Evolutionary conservation across 495 filamentous ascomycete species (phyloP).

Genomic region (Saxophila tyrrhenica): DNA sequence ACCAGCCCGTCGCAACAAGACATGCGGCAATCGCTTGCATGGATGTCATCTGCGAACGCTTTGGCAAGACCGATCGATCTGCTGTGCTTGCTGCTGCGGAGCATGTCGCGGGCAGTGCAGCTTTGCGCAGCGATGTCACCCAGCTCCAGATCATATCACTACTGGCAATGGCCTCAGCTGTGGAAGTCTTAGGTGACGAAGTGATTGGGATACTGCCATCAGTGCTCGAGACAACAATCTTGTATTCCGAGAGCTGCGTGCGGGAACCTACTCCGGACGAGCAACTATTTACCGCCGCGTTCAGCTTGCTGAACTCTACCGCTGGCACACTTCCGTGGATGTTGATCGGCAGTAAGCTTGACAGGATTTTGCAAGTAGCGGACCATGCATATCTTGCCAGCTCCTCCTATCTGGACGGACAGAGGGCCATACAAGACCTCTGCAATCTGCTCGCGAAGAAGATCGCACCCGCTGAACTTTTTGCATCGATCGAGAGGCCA

Average conservation of each 20-base stretch:
- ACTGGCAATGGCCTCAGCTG: constrained; percentile 77
- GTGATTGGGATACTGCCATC: constrained; percentile 73
- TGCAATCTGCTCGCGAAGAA: constrained; percentile 60
- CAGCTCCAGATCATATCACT: constrained; percentile 67
- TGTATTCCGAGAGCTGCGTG: constrained; percentile 54
- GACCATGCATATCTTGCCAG: constrained; percentile 50
- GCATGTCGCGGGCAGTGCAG: constrained; percentile 62
- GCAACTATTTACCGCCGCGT: constrained; percentile 68
- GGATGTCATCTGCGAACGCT: constrained; percentile 80
- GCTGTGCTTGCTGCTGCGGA: constrained; percentile 53
- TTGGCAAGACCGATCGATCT: constrained; percentile 72
- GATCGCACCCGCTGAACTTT: constrained; percentile 55
- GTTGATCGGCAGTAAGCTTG: constrained; percentile 59
- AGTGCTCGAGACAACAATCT: constrained; percentile 57
- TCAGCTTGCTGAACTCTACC: constrained; percentile 65
- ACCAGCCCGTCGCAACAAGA: constrained; percentile 55
- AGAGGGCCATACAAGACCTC: constrained; percentile 39
- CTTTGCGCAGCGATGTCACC: constrained; percentile 59
- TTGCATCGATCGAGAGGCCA: constrained; percentile 57
- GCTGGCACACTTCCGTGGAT: constrained; percentile 76
- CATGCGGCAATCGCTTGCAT: constrained; percentile 75
- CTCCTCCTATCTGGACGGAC: constrained; percentile 47
- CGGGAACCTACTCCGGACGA: constrained; percentile 39
- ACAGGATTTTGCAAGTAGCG: constrained; percentile 55
- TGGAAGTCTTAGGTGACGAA: constrained; percentile 72